A percentile compares a stretch with the other conserved stretches of the same genome.
Evolutionary conservation across 306 rosid genomes (phyloP).

Genomic region (Vigna nakashimae): DNA sequence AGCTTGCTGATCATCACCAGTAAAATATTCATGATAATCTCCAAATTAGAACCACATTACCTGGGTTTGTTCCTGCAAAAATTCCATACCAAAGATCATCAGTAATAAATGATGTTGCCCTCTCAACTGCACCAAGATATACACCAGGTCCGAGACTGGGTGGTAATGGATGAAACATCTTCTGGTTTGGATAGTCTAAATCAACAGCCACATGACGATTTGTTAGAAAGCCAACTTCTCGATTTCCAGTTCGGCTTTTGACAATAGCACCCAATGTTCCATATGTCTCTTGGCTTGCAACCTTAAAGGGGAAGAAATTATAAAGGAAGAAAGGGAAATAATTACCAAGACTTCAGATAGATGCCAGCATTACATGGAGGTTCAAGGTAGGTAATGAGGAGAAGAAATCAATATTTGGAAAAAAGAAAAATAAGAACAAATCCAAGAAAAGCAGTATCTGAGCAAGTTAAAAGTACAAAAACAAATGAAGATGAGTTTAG

Average conservation of each 20-base stretch:
- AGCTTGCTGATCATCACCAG: conserved; percentile 17
- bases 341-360: conserved; percentile 32
- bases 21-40: conserved; percentile 29
- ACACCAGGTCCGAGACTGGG: conserved; percentile 99
- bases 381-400: conserved; percentile 18
- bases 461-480: conserved; percentile 19
- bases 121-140: conserved; percentile 98
- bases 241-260: conserved; percentile 88
- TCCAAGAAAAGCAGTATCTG: conserved; percentile 11
- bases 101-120: conserved; percentile 98
- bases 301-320: conserved; percentile 63
- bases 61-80: conserved; percentile 99
- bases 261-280: conserved; percentile 99
- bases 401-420: conserved; percentile 20
- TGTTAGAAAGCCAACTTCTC: conserved; percentile 93
- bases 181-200: conserved; percentile 96
- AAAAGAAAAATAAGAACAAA: conserved; percentile 14
- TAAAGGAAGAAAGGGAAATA: conserved; percentile 24
- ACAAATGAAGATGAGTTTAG: conserved; percentile 10
- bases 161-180: conserved; percentile 99
- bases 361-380: conserved; percentile 42
- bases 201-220: conserved; percentile 99
- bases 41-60: conserved; percentile 55
- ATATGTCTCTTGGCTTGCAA: conserved; percentile 96
- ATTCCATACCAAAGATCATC: conserved; percentile 98